phyloP scores from a whole-genome alignment of 2,329 filamentous ascomycete genomes.

The Colletotrichum tabaci region DNA sequence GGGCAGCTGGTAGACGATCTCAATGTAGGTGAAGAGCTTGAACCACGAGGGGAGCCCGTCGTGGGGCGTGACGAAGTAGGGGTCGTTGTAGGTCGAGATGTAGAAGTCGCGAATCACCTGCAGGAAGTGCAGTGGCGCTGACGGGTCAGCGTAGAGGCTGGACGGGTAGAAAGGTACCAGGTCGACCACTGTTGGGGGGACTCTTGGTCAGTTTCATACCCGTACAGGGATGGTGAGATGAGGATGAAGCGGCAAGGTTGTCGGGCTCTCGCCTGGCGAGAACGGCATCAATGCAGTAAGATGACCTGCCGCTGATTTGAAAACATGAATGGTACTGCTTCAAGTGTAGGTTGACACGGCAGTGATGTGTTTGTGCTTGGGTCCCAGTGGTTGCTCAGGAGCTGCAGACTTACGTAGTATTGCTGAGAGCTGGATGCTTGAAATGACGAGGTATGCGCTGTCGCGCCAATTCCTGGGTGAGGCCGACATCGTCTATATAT shows the following conservation, averaged over 20 bases:
- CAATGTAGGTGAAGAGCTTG: constrained; percentile 64
- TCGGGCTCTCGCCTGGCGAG: neutral
- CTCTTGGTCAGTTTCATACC: constrained; percentile 14
- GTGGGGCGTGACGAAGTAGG: constrained; percentile 61
- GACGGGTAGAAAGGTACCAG: constrained; percentile 67
- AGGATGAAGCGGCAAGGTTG: too few species aligned
- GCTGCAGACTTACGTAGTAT: constrained; percentile 41
- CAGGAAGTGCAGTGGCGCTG: constrained; percentile 64
- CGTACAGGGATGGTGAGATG: neutral
- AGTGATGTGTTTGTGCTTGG: neutral
- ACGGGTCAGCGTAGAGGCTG: constrained; percentile 58
- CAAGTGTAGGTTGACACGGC: neutral
- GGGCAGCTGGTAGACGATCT: constrained; percentile 66
- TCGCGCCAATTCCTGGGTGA: constrained; percentile 47
- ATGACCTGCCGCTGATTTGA: accelerated
- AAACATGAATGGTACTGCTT: neutral
- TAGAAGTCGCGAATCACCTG: constrained; percentile 63
- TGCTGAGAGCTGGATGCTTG: constrained; percentile 49
- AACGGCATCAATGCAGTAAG: too few species aligned
- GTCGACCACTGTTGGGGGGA: constrained; percentile 62
- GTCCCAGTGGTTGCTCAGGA: neutral
- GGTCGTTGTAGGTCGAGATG: constrained; percentile 65
- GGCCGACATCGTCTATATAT: constrained; percentile 10
- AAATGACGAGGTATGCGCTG: constrained; percentile 54
- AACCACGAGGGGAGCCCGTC: constrained; percentile 63